phyloP scores from a whole-genome alignment of 2,329 filamentous ascomycete genomes.

The Calonectria crousiana region DNA sequence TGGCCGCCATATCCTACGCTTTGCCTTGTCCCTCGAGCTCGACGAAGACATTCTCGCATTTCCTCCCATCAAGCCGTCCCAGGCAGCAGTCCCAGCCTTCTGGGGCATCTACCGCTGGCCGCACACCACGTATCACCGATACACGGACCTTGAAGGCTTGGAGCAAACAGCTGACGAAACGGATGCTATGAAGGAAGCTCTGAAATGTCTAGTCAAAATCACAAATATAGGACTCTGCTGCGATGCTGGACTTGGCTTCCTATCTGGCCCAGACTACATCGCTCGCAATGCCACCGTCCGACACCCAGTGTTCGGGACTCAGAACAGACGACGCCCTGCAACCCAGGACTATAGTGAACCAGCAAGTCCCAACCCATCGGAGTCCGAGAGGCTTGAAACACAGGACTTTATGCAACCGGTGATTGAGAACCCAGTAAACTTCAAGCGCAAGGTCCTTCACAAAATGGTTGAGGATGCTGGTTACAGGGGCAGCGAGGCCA shows the following conservation, averaged over 20 bases:
- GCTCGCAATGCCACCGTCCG: constrained; percentile 55
- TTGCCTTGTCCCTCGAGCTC: constrained; percentile 78
- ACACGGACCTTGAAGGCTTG: constrained; percentile 68
- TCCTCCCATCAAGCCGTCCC: constrained; percentile 68
- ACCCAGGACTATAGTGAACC: constrained; percentile 24
- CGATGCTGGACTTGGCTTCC: constrained; percentile 76
- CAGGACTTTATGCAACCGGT: constrained; percentile 37
- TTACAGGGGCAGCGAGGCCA: constrained; percentile 45
- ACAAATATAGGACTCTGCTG: constrained; percentile 75
- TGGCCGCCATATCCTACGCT: constrained; percentile 70
- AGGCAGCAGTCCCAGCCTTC: constrained; percentile 67
- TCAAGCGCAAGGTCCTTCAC: constrained; percentile 49
- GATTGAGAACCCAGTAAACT: constrained; percentile 43
- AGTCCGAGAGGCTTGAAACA: constrained; percentile 42
- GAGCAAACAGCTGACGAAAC: constrained; percentile 75
- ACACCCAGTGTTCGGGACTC: constrained; percentile 51
- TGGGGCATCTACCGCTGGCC: constrained; percentile 78
- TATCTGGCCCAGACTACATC: constrained; percentile 71
- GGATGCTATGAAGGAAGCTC: constrained; percentile 69
- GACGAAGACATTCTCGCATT: constrained; percentile 62
- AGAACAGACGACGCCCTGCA: constrained; percentile 40
- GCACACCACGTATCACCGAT: constrained; percentile 68
- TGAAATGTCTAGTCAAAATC: constrained; percentile 67
- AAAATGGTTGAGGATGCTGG: constrained; percentile 55
- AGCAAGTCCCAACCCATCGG: constrained; percentile 33